Conservation (phyloP, 768 basidiomycete species). For the Infundibulicybe gibba region DNA sequence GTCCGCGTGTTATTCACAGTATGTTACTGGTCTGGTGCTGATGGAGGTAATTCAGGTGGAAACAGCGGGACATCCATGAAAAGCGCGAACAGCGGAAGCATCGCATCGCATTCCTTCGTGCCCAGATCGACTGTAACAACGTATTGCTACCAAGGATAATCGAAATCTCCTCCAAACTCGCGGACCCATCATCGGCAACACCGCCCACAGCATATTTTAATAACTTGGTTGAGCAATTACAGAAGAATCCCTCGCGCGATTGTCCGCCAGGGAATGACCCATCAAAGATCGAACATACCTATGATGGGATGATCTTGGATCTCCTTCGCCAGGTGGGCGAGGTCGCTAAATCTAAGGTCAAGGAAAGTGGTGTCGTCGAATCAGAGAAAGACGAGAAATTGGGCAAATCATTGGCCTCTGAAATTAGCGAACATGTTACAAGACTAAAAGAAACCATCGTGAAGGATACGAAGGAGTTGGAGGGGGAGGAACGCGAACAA, state of each 20-base stretch:
- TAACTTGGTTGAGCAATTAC: conserved; percentile 66
- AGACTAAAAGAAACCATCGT: conserved; percentile 65
- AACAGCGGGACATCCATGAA: conserved; percentile 97
- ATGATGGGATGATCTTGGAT: conserved; percentile 87
- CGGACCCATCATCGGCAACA: conserved; percentile 26
- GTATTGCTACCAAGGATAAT: conserved; percentile 73
- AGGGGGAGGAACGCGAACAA: conserved; percentile 66
- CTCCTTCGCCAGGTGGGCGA: conserved; percentile 72
- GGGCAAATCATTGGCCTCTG: conserved; percentile 51
- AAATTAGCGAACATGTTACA: conserved; percentile 61
- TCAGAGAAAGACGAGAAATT: conserved; percentile 57
- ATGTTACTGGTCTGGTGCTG: background rate
- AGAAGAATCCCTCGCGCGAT: conserved; percentile 70
- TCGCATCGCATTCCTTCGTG: conserved; percentile 66
- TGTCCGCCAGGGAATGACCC: conserved; percentile 72
- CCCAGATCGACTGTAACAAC: conserved; percentile 82
- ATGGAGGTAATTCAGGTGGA: conserved; percentile 60
- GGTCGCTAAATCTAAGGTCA: conserved; percentile 54
- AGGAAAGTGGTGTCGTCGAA: conserved; percentile 35
- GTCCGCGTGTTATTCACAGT: conserved; percentile 32
- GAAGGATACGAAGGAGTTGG: conserved; percentile 58
- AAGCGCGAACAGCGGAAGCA: conserved; percentile 83
- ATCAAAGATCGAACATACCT: conserved; percentile 69
- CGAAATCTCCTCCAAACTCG: conserved; percentile 50
- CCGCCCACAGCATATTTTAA: conserved; percentile 57